phyloP scores from a whole-genome alignment of 768 basidiomycete genomes.

The Leccinellum luteum region DNA sequence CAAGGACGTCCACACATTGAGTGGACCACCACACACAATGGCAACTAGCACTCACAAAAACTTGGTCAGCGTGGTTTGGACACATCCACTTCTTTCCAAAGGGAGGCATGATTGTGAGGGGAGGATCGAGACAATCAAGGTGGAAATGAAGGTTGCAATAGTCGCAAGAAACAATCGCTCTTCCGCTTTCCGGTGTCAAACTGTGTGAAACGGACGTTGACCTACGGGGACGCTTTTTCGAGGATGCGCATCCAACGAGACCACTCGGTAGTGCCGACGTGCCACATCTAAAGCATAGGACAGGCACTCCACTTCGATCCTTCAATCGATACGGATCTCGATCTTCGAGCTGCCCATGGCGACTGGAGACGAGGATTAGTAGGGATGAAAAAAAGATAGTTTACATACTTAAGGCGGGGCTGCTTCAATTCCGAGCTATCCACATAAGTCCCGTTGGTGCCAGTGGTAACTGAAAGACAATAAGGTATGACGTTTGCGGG shows the following conservation, averaged over 20 bases:
- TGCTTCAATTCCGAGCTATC: constrained; percentile 75
- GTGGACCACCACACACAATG: background rate
- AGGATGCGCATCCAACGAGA: constrained; percentile 50
- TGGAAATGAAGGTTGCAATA: constrained; percentile 96
- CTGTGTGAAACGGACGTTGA: constrained; percentile 40
- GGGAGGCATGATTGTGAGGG: constrained; percentile 79
- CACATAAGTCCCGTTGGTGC: constrained; percentile 78
- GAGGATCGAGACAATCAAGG: constrained; percentile 93
- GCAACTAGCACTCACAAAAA: constrained; percentile 55
- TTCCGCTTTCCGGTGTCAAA: constrained; percentile 53
- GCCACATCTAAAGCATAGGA: constrained; percentile 91
- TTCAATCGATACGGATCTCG: constrained; percentile 85
- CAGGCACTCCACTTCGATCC: constrained; percentile 77
- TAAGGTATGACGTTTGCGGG: constrained; percentile 15
- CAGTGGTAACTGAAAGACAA: constrained; percentile 62
- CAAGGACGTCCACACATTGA: constrained; percentile 2
- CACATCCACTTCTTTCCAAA: constrained; percentile 98
- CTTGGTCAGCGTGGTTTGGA: constrained; percentile 91
- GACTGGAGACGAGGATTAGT: constrained; percentile 41
- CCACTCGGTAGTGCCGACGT: constrained; percentile 68
- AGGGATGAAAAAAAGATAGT: constrained; percentile 3
- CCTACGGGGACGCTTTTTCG: constrained; percentile 54
- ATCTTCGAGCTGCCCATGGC: constrained; percentile 86
- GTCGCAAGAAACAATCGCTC: constrained; percentile 88
- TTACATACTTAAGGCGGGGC: constrained; percentile 77